Evolutionary conservation across 305 asterid species (phyloP).

Genomic region (Fraxinus sp.): DNA sequence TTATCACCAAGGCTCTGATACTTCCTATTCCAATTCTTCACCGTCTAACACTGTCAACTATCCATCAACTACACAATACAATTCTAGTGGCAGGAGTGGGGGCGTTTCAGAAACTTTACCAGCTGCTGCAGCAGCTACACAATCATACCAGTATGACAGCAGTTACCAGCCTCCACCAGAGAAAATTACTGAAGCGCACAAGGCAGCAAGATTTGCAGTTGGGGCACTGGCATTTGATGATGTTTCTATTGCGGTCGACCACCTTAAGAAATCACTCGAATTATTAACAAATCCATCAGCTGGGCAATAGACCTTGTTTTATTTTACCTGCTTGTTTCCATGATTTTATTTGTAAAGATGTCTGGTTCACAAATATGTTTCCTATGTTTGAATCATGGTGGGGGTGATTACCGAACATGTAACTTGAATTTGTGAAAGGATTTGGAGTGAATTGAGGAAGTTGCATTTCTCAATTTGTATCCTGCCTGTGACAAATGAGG

Average conservation of each 20-base stretch:
- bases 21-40: constrained; percentile 43
- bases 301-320: constrained; percentile 34
- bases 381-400: constrained; percentile 15
- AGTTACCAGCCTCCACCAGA: constrained; percentile 78
- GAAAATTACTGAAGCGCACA: constrained; percentile 84
- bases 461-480: not conserved
- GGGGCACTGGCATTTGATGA: constrained; percentile 94
- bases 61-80: constrained; percentile 43
- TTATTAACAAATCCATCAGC: constrained; percentile 76
- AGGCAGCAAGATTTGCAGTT: constrained; percentile 94
- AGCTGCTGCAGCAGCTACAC: constrained; percentile 27
- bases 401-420: not conserved
- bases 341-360: constrained; percentile 27
- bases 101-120: constrained; percentile 43
- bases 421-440: constrained; percentile 2
- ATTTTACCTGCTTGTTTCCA: constrained; percentile 1
- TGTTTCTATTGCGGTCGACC: constrained; percentile 67
- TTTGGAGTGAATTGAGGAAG: constrained; percentile 15
- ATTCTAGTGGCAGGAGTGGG: constrained; percentile 43
- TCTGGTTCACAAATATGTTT: constrained; percentile 13
- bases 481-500: not conserved
- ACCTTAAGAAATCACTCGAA: constrained; percentile 72
- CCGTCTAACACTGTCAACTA: constrained; percentile 38
- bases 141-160: constrained; percentile 57
- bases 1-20: constrained; percentile 61